Evolutionary conservation across 345 rosid species (phyloP).

Genomic region (Corchorus capsularis): DNA sequence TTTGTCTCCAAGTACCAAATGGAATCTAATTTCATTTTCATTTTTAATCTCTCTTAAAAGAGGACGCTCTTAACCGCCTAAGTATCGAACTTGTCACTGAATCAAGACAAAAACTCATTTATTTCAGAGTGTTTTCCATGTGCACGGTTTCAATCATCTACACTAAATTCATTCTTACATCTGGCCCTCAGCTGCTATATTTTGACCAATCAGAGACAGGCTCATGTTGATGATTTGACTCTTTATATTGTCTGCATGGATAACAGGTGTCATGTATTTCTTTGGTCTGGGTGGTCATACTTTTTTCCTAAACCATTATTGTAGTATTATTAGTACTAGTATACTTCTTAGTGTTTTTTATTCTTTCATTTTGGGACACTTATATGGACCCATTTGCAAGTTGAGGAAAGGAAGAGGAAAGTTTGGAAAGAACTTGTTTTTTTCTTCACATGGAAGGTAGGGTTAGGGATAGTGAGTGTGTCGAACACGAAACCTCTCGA

Average conservation of each 20-base stretch:
- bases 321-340: background rate
- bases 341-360: background rate
- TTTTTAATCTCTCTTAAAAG: background rate
- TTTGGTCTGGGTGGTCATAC: constrained; percentile 6
- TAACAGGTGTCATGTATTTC: background rate
- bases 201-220: constrained; percentile 8
- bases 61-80: constrained; percentile 1
- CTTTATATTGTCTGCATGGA: constrained; percentile 10
- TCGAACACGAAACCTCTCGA: too few species aligned
- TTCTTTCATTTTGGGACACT: background rate
- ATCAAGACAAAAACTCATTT: background rate
- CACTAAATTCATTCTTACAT: constrained; percentile 6
- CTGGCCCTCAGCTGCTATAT: background rate
- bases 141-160: constrained; percentile 16
- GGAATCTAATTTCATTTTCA: background rate
- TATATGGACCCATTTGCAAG: background rate
- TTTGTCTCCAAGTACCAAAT: background rate
- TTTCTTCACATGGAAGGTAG: too few species aligned
- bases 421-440: background rate
- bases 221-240: background rate
- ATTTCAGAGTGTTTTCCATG: background rate
- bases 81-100: background rate
- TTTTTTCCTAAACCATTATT: background rate
- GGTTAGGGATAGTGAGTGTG: too few species aligned
- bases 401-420: background rate